Evolutionary conservation across 2,329 filamentous ascomycete species (phyloP).

Genomic region (Colletotrichum trifolii): DNA sequence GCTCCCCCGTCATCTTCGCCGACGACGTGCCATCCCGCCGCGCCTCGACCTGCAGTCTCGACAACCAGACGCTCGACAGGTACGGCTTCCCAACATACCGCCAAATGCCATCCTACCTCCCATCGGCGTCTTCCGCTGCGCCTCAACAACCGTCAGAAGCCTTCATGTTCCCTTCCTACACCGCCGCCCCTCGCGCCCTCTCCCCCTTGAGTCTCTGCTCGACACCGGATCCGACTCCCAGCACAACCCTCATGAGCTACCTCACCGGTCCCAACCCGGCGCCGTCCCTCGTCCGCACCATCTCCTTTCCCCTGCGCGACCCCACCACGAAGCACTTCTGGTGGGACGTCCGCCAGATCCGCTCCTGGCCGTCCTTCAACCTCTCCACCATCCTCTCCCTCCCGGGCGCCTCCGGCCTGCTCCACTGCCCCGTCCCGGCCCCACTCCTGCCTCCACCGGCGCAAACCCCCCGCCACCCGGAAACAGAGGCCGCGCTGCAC

Average conservation of each 20-base stretch:
- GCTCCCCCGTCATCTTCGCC: conserved; percentile 71
- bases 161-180: conserved; percentile 59
- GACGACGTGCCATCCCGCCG: conserved; percentile 64
- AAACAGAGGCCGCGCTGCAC: conserved; percentile 82
- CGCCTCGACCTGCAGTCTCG: conserved; percentile 75
- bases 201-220: conserved; percentile 54
- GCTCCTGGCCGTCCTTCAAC: conserved; percentile 85
- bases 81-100: conserved; percentile 89
- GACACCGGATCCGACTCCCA: conserved; percentile 59
- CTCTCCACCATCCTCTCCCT: conserved; percentile 77
- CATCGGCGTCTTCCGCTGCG: conserved; percentile 43
- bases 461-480: conserved; percentile 73
- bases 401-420: conserved; percentile 76
- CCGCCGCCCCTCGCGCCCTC: conserved; percentile 53
- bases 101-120: conserved; percentile 71
- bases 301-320: conserved; percentile 75
- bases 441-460: conserved; percentile 69
- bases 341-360: conserved; percentile 93
- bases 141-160: conserved; percentile 49
- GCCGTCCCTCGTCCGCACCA: conserved; percentile 82
- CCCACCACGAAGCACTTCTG: conserved; percentile 85
- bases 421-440: conserved; percentile 75
- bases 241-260: conserved; percentile 81
- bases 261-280: conserved; percentile 84
- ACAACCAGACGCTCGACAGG: conserved; percentile 72